Evolutionary conservation across 1,284 basidiomycete species (phyloP).

Genomic region (Cutaneotrichosporon curvatum): DNA sequence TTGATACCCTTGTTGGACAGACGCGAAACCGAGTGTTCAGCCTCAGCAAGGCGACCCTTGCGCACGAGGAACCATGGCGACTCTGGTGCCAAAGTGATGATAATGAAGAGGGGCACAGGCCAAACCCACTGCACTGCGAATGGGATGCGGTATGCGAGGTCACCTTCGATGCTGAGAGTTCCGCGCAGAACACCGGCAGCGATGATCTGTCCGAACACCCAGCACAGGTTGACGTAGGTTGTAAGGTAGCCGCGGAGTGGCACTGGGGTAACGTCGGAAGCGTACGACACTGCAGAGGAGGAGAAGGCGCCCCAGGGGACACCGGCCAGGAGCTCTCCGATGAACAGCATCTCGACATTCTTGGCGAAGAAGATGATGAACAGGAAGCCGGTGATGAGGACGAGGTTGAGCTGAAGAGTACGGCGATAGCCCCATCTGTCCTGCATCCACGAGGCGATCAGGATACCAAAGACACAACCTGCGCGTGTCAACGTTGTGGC

Average conservation of each 20-base stretch:
- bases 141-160: constrained; percentile 40
- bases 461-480: constrained; percentile 15
- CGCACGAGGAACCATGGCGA: constrained; percentile 31
- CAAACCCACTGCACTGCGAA: constrained; percentile 47
- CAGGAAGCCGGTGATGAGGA: constrained; percentile 30
- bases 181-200: constrained; percentile 22
- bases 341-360: constrained; percentile 13
- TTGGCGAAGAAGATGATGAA: constrained; percentile 44
- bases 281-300: constrained; percentile 40
- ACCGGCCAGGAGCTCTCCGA: constrained; percentile 25
- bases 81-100: constrained; percentile 22
- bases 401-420: constrained; percentile 22
- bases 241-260: constrained; percentile 26
- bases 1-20: constrained; percentile 15
- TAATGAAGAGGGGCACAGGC: constrained; percentile 29
- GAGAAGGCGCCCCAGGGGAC: constrained; percentile 47
- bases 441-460: constrained; percentile 17
- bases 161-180: constrained; percentile 6
- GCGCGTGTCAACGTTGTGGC: not conserved
- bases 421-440: constrained; percentile 24
- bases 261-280: constrained; percentile 48
- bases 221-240: constrained; percentile 49
- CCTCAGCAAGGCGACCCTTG: constrained; percentile 20
- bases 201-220: constrained; percentile 44
- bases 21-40: constrained; percentile 16